These are phyloP conservation scores for Didymella lethalis DNA, from an alignment of 2,329 filamentous ascomycete species.

Conservation along the genomic window DNA sequence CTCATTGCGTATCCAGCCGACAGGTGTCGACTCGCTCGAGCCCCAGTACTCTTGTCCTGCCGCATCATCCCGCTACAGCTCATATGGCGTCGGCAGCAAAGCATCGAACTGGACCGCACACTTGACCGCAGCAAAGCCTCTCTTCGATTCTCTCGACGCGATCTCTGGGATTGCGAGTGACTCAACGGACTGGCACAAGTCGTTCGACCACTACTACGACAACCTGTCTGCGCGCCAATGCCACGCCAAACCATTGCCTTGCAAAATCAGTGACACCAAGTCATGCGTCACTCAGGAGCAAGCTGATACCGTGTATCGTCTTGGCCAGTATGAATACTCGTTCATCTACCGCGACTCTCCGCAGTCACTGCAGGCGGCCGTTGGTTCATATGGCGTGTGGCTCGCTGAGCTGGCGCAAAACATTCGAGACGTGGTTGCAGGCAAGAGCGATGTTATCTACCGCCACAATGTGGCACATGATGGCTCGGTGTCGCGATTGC, in stretches of 20 bases:
- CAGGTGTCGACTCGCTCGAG: conserved; percentile 74
- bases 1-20: conserved; percentile 58
- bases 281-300: conserved; percentile 69
- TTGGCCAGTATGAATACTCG: conserved; percentile 83
- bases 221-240: conserved; percentile 82
- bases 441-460: conserved; percentile 59
- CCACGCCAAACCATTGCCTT: conserved; percentile 76
- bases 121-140: conserved; percentile 61
- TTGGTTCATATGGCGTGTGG: conserved; percentile 74
- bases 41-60: conserved; percentile 73
- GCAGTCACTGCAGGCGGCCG: conserved; percentile 68
- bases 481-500: conserved; percentile 71
- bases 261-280: conserved; percentile 61
- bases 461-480: conserved; percentile 84
- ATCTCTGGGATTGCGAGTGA: conserved; percentile 69
- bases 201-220: conserved; percentile 84
- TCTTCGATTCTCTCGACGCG: conserved; percentile 69
- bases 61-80: conserved; percentile 56
- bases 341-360: conserved; percentile 76
- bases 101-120: conserved; percentile 68
- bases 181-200: conserved; percentile 71
- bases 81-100: conserved; percentile 57
- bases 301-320: conserved; percentile 74
- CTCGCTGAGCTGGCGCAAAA: conserved; percentile 74
- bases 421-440: conserved; percentile 58